phyloP scores from a whole-genome alignment of 2,329 filamentous ascomycete species.

The Monascus ruber region DNA sequence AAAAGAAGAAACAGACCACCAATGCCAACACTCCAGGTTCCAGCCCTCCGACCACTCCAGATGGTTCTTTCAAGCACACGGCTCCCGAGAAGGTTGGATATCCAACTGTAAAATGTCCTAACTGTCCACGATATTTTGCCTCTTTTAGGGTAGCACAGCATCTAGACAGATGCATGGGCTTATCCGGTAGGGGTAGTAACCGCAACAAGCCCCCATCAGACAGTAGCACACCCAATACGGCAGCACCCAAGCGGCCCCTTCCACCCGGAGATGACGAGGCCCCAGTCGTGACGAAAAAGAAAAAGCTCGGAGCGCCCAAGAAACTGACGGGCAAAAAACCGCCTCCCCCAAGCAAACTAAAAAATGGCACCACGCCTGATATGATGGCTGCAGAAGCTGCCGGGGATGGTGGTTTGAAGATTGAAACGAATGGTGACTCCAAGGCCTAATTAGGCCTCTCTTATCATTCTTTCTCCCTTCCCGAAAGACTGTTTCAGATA shows the following conservation, averaged over 20 bases:
- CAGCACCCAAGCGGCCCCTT: conserved; percentile 25
- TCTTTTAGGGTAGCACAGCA: conserved; percentile 52
- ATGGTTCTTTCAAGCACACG: conserved; percentile 19
- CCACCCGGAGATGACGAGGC: conserved; percentile 28
- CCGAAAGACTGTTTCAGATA: too few species aligned
- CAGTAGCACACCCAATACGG: conserved; percentile 27
- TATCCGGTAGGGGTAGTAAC: conserved; percentile 42
- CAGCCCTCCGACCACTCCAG: conserved; percentile 23
- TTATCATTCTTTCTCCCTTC: too few species aligned
- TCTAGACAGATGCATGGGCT: conserved; percentile 49
- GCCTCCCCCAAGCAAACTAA: conserved; percentile 27
- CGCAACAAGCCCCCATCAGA: conserved; percentile 35
- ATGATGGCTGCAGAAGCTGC: conserved; percentile 17
- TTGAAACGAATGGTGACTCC: conserved; percentile 21
- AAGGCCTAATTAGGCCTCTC: not conserved
- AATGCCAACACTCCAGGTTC: conserved; percentile 24
- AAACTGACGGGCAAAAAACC: conserved; percentile 27
- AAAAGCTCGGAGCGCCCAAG: conserved; percentile 32
- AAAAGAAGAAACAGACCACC: conserved; percentile 27
- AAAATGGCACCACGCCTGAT: conserved; percentile 30
- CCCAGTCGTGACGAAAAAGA: conserved; percentile 38
- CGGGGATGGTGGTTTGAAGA: conserved; percentile 22
- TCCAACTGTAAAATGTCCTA: conserved; percentile 43
- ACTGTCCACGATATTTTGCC: conserved; percentile 50
- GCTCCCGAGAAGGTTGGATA: conserved; percentile 22